Percentiles rank a stretch among this genome's conserved stretches.
Conservation (phyloP, 1,284 basidiomycete genomes). For the Anthracocystis setariae region DNA sequence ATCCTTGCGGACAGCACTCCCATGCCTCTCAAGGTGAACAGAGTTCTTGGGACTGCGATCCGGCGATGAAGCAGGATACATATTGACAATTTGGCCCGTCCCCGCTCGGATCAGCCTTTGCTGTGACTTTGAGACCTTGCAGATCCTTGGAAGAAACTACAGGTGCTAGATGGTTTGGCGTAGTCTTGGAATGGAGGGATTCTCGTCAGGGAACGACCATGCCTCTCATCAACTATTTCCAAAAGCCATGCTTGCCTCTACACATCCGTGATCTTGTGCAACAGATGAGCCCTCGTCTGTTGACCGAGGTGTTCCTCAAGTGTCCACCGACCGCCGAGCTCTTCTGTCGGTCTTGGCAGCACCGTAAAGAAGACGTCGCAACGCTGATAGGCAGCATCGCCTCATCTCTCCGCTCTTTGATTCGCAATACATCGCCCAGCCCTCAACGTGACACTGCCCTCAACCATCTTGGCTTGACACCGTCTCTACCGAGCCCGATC, state of each 20-base stretch:
- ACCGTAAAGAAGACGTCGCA: slow-evolving; percentile 9
- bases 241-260: background rate
- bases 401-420: slow-evolving; percentile 12
- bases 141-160: background rate
- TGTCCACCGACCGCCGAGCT: slow-evolving; percentile 12
- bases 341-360: slow-evolving; percentile 24
- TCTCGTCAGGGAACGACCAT: background rate
- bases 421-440: background rate
- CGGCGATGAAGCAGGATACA: too few species aligned
- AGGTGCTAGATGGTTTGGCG: background rate
- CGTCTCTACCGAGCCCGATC: slow-evolving; percentile 8
- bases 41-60: too few species aligned
- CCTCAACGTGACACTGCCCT: slow-evolving; percentile 3
- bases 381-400: slow-evolving; percentile 26
- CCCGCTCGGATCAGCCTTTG: background rate
- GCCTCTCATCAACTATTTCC: slow-evolving; percentile 4
- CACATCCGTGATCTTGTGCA: slow-evolving; percentile 19
- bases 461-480: background rate
- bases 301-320: slow-evolving; percentile 13
- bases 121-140: slow-evolving; percentile 8
- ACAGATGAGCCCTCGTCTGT: slow-evolving; percentile 17
- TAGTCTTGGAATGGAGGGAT: slow-evolving; percentile 21
- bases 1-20: too few species aligned
- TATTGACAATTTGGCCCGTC: too few species aligned
- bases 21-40: too few species aligned